A percentile compares a stretch with the other conserved stretches of the same genome.
Conservation (phyloP, 176 grass and related monocot species). For the Microstegium vimineum region DNA sequence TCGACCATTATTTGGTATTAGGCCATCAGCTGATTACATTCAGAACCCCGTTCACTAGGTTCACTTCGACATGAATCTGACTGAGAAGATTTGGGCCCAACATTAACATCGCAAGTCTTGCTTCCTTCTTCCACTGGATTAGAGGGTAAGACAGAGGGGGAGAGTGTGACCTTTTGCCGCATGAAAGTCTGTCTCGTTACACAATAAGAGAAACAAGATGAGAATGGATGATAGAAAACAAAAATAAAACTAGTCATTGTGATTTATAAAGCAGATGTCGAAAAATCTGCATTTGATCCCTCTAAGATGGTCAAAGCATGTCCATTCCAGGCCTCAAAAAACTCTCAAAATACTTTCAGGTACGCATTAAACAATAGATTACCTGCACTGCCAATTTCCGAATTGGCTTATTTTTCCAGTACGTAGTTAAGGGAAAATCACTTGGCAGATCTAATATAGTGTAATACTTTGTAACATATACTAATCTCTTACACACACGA, state of each 20-base stretch:
- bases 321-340: not conserved
- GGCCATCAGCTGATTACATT: conserved; percentile 53
- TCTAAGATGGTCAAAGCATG: not conserved
- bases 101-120: conserved; percentile 31
- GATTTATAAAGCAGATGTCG: not conserved
- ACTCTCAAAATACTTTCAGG: not conserved
- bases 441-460: not conserved
- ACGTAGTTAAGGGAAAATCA: not conserved
- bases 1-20: conserved; percentile 12
- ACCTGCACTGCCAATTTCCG: conserved; percentile 3
- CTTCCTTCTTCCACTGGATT: conserved; percentile 62
- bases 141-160: conserved; percentile 47
- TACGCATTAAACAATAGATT: conserved; percentile 1
- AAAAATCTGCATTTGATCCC: not conserved
- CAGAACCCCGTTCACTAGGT: conserved; percentile 30
- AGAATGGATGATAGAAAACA: conserved; percentile 10
- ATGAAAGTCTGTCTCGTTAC: conserved; percentile 88
- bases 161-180: conserved; percentile 89
- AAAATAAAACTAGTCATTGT: not conserved
- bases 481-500: not conserved
- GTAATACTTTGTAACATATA: not conserved
- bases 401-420: not conserved
- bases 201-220: conserved; percentile 46
- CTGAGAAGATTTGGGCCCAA: conserved; percentile 27
- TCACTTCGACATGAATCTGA: conserved; percentile 41